A percentile compares a stretch with the other conserved stretches of the same genome.
Conservation (phyloP, 2,329 filamentous ascomycete genomes). For the Neurospora sp. region DNA sequence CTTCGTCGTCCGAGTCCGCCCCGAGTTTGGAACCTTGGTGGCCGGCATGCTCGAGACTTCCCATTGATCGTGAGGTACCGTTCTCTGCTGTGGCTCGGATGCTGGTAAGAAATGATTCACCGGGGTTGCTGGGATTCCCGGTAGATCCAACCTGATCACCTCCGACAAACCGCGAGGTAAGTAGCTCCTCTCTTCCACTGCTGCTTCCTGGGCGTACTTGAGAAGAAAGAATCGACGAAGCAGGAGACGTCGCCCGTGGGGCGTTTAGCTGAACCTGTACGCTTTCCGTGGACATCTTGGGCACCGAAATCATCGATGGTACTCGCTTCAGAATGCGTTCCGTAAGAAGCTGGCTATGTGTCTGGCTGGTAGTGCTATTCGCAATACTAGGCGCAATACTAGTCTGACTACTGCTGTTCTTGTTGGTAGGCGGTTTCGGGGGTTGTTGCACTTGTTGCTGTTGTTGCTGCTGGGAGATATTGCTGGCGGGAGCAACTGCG, state of each 20-base stretch:
- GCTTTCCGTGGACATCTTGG: conserved; percentile 54
- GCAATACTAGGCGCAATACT: conserved; percentile 16
- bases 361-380: conserved; percentile 29
- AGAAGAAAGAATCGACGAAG: conserved; percentile 12
- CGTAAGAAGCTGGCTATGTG: conserved; percentile 56
- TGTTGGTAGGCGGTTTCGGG: background rate
- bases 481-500: background rate
- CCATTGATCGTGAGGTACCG: conserved; percentile 30
- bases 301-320: conserved; percentile 51
- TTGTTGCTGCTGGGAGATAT: background rate
- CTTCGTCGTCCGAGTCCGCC: conserved; percentile 1
- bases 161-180: conserved; percentile 53
- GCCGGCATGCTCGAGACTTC: conserved; percentile 24
- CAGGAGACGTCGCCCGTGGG: conserved; percentile 29
- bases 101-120: conserved; percentile 37
- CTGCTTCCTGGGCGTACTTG: conserved; percentile 28
- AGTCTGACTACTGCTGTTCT: background rate
- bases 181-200: conserved; percentile 31
- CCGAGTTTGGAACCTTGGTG: background rate
- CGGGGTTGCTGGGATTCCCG: conserved; percentile 26
- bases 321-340: conserved; percentile 57
- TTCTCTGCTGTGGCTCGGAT: conserved; percentile 20
- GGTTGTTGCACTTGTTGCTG: background rate
- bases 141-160: conserved; percentile 37
- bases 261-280: conserved; percentile 35